Conservation (phyloP, 1,284 basidiomycete genomes). For the Cryptococcus neoformans region DNA sequence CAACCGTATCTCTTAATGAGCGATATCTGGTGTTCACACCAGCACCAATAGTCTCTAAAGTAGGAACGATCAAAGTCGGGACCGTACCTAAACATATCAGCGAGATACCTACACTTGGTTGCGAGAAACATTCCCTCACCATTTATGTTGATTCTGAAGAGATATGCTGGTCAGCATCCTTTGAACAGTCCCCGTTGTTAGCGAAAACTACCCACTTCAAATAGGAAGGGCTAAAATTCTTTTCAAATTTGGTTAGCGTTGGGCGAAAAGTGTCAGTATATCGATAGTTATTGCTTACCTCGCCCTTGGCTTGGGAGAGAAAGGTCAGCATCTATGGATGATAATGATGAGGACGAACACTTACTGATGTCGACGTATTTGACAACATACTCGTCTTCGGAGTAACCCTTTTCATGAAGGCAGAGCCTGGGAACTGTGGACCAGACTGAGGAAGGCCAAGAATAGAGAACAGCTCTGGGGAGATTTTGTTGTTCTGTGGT, state of each 20-base stretch:
- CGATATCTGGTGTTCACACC: slow-evolving; percentile 77
- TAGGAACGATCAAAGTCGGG: slow-evolving; percentile 77
- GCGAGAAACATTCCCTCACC: slow-evolving; percentile 50
- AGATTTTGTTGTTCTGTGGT: slow-evolving; percentile 12
- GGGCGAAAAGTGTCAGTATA: not conserved
- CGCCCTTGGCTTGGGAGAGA: slow-evolving; percentile 43
- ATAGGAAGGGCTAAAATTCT: slow-evolving; percentile 51
- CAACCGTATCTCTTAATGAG: slow-evolving; percentile 71
- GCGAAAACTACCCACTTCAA: slow-evolving; percentile 39
- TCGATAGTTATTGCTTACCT: slow-evolving; percentile 23
- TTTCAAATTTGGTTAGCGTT: not conserved
- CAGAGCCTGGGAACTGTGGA: slow-evolving; percentile 48
- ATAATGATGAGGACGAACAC: slow-evolving; percentile 6
- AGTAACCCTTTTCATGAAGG: slow-evolving; percentile 50
- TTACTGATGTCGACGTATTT: slow-evolving; percentile 46
- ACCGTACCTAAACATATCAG: slow-evolving; percentile 60
- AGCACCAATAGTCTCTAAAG: slow-evolving; percentile 64
- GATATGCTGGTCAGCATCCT: slow-evolving; percentile 29
- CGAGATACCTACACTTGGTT: too few relatives aligned
- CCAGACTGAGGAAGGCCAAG: slow-evolving; percentile 48
- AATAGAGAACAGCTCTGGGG: slow-evolving; percentile 47
- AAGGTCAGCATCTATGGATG: not conserved
- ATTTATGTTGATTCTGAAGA: slow-evolving; percentile 71
- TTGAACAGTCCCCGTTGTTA: not conserved
- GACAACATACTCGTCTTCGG: slow-evolving; percentile 46